Evolutionary conservation across 257 asterid genomes (phyloP).

Genomic region (Penstemon barbatus): DNA sequence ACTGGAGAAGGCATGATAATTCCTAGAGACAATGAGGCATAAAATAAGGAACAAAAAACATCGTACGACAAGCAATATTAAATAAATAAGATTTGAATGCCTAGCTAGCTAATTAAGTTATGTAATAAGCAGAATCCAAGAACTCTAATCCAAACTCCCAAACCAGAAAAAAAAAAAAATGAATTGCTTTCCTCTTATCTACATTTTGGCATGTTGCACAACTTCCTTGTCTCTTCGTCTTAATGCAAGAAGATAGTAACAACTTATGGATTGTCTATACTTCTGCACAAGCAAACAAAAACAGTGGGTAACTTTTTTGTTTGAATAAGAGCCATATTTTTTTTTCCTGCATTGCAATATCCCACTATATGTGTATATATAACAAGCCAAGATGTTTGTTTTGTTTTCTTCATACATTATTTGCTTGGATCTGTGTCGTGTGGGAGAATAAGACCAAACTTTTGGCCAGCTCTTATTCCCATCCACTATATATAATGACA

Average conservation of each 20-base stretch:
- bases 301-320: conserved; percentile 3
- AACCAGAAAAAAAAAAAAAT: too few species aligned
- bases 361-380: conserved; percentile 23
- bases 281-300: conserved; percentile 29
- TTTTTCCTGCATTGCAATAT: conserved; percentile 33
- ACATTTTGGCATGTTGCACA: conserved; percentile 31
- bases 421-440: conserved; percentile 36
- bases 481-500: conserved; percentile 45
- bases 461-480: conserved; percentile 55
- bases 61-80: too few species aligned
- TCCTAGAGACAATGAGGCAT: too few species aligned
- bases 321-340: conserved; percentile 7
- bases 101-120: too few species aligned
- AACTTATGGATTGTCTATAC: conserved; percentile 35
- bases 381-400: conserved; percentile 38
- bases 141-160: too few species aligned
- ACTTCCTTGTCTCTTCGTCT: conserved; percentile 38
- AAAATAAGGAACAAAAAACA: too few species aligned
- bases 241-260: conserved; percentile 37
- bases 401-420: conserved; percentile 33
- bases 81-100: too few species aligned
- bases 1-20: too few species aligned
- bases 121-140: too few species aligned
- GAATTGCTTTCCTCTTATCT: conserved; percentile 5
- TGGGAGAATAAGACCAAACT: conserved; percentile 40